Base-by-base conservation (phyloP, 768 basidiomycete genomes). In the Trametes cubensis region DNA sequence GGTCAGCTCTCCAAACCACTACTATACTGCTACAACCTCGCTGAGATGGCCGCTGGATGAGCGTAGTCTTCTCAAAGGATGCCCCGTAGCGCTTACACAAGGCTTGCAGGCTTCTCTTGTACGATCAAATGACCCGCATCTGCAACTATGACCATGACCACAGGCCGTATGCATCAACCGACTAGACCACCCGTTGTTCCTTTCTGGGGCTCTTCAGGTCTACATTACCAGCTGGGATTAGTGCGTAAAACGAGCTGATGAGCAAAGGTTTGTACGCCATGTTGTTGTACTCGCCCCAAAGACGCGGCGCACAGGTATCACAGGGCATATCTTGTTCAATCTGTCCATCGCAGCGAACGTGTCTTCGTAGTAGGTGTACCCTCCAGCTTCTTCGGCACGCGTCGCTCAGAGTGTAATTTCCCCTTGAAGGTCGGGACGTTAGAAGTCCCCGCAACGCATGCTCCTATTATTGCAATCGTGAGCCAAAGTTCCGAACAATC, bases 381-480 rank as follows among this genome's bases (percentile, higher is more conserved):
- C n/a, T 13, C 62, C 71, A 8, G 49, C 64, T 54, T 70, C 71
- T 20, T 68, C 60, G 4, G 52, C 51, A 5, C 62, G 62, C 4
- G 71, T 39, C 38, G 66, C 66, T 20, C 57, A 61, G 20, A 72
- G 61, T 17, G 71, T 70, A 3, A 70, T 69, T 25, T 70, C 71
- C 21, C 66, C 65, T 28, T 42, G 55, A 39, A 65, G 47, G 51
- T 68, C 66, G 0, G 71, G 55, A 47, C 2, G 68, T 70, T 26
- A 69, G 71, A 4, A 72, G 61, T n/a, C 61, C 59, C 20, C 44
- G 45, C 23, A 67, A 47, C 7, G 42, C 61, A 20, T 63, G 50
- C 26, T 63, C 52, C 67, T 65, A 23, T 30, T 10, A 25, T 8
- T 15, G 8, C 4, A 38, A 50, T 18, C 25, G 23, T 11, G 2